Base-by-base conservation (phyloP, 176 grass and related monocot genomes). In the Triticum turgidum region DNA sequence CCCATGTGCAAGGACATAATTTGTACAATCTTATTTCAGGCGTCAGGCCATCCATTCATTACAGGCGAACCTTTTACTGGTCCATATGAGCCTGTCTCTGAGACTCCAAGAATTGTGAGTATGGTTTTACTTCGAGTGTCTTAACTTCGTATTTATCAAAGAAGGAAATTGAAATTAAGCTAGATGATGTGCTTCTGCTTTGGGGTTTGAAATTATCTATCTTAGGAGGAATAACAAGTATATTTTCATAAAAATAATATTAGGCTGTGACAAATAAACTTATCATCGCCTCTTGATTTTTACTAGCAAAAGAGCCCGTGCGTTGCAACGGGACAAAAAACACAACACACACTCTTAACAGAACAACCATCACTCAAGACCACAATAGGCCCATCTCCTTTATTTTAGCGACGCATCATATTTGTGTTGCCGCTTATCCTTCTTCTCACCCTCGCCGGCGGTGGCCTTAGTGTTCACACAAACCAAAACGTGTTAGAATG, bases 81-180 rank as follows among this genome's bases (percentile, higher is more conserved):
- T 88, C 89, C 92, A 37, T 97, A 94, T 80, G 72, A 87, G 64
- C 97, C 97, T 58, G 68, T 64, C 42, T 89, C 86, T 21, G 97
- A 99, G 80, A 93, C 94, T 89, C 92, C 97, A 75, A 90, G 89
- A 94, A 99, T 99, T 88, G 97, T 99, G 88, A 96, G 97, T 97
- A 68, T 69, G 34, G 61, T 79, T 44, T 68, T 68, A 56, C 41
- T 62, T 71, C 49, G 56, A n/a, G 63, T 52, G 64, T 59, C 41
- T 59, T 59, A 14, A 13, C 35, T 41, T 66, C 2, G 33, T 87
- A 8, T 68, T 79, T 73, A 22, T 73, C 34, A 4, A 15, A 45
- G 77, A 79, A 73, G 18, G 27, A 37, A 69, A 69, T n/a, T 25
- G 41, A 61, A 61, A 33, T 33, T 22, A 44, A 11, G 33, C 65